These are phyloP conservation scores for Paraurostyla sp. DNA, from an alignment of 73 alveolate species.

Conservation along the genomic window DNA sequence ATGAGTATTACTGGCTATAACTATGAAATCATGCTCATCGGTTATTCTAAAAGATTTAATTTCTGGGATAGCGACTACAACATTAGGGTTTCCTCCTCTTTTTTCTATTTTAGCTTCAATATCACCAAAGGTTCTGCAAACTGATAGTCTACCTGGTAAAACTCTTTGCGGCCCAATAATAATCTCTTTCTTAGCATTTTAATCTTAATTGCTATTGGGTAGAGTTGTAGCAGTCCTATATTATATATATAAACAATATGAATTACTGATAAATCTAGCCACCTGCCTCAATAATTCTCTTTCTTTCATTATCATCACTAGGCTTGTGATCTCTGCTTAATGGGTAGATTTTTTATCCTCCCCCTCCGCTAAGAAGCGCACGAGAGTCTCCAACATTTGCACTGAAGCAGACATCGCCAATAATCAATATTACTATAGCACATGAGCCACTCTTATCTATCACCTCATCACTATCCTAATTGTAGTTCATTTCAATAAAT, in stretches of 20 bases:
- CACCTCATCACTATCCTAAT: slow-evolving; percentile 56
- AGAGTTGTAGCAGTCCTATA: slow-evolving; percentile 60
- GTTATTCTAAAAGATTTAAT: slow-evolving; percentile 73
- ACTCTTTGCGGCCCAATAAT: slow-evolving; percentile 89
- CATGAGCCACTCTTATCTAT: slow-evolving; percentile 96
- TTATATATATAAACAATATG: not conserved
- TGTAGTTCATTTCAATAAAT: slow-evolving; percentile 79
- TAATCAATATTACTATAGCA: slow-evolving; percentile 93
- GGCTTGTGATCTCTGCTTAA: slow-evolving; percentile 98
- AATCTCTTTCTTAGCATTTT: slow-evolving; percentile 25
- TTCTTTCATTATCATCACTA: slow-evolving; percentile 93
- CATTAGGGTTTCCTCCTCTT: slow-evolving; percentile 90
- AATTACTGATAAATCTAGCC: slow-evolving; percentile 92
- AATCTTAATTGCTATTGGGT: not conserved
- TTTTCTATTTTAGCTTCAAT: slow-evolving; percentile 85
- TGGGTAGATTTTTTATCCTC: slow-evolving; percentile 84
- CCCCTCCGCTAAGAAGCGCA: slow-evolving; percentile 89
- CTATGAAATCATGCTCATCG: slow-evolving; percentile 79
- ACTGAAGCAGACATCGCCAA: slow-evolving; percentile 92
- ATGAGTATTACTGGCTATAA: slow-evolving; percentile 69
- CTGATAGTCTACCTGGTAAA: slow-evolving; percentile 89
- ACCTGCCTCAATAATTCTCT: slow-evolving; percentile 95
- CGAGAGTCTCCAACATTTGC: slow-evolving; percentile 99
- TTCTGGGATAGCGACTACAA: slow-evolving; percentile 82
- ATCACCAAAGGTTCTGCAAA: slow-evolving; percentile 92